Conservation (phyloP, 2,329 filamentous ascomycete species). For the Neofusicoccum laricinum region DNA sequence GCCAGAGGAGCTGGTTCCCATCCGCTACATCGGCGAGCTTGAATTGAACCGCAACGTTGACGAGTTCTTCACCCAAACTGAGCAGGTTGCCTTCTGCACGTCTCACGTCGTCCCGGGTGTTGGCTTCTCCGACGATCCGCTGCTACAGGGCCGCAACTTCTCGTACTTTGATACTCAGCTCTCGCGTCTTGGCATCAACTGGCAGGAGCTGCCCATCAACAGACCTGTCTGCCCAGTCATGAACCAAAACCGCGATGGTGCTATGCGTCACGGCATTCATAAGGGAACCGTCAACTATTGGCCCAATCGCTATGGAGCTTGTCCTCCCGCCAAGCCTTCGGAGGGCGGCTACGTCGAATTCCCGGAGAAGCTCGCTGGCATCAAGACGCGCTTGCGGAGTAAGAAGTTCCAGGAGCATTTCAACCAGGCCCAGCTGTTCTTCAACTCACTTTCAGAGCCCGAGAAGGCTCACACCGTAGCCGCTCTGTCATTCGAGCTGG, state of each 20-base stretch:
- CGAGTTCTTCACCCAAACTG: constrained; percentile 78
- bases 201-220: constrained; percentile 75
- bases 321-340: constrained; percentile 59
- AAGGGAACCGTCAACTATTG: constrained; percentile 76
- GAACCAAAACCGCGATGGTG: constrained; percentile 74
- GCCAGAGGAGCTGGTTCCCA: constrained; percentile 73
- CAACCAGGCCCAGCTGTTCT: constrained; percentile 78
- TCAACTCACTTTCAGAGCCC: constrained; percentile 67
- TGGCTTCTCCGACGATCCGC: constrained; percentile 72
- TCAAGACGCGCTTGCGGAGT: constrained; percentile 67
- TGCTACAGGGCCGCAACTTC: constrained; percentile 71
- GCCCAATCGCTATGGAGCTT: constrained; percentile 67
- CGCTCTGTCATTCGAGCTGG: constrained; percentile 68
- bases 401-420: constrained; percentile 76
- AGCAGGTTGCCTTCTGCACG: constrained; percentile 82
- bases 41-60: constrained; percentile 78
- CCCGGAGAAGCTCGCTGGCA: constrained; percentile 62
- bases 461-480: constrained; percentile 64
- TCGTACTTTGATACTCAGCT: constrained; percentile 67
- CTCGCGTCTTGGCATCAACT: constrained; percentile 69
- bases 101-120: constrained; percentile 76
- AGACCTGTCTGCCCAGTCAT: constrained; percentile 70
- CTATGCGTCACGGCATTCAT: constrained; percentile 68
- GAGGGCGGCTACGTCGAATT: constrained; percentile 71
- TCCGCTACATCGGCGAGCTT: constrained; percentile 75